These are phyloP conservation scores for Pleurotus eryngii DNA, from an alignment of 768 basidiomycete genomes.

Conservation along the genomic window DNA sequence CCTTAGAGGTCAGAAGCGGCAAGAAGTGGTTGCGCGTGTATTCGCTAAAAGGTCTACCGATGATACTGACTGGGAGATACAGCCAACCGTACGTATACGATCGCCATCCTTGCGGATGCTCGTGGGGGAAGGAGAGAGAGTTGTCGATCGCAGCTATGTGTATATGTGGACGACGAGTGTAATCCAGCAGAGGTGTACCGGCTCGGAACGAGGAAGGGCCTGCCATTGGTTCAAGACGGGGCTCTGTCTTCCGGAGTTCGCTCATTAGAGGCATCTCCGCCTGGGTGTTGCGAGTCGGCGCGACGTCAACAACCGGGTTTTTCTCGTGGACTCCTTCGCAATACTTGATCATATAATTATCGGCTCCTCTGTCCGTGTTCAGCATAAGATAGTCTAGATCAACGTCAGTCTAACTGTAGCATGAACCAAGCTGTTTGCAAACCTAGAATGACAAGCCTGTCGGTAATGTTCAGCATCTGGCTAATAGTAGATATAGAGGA, in stretches of 20 bases:
- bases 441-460: constrained; percentile 85
- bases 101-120: constrained; percentile 77
- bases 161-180: constrained; percentile 70
- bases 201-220: constrained; percentile 32
- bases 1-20: constrained; percentile 75
- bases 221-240: constrained; percentile 35
- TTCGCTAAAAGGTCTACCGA: constrained; percentile 83
- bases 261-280: constrained; percentile 74
- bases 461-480: constrained; percentile 13
- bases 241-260: constrained; percentile 54
- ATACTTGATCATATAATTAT: constrained; percentile 93
- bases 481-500: neutral
- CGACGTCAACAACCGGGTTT: constrained; percentile 65
- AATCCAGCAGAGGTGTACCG: constrained; percentile 37
- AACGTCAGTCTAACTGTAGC: too few relatives aligned
- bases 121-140: constrained; percentile 87
- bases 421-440: constrained; percentile 10
- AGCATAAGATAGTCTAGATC: constrained; percentile 81
- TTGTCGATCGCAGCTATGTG: constrained; percentile 95
- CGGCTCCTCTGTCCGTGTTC: constrained; percentile 85
- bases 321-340: constrained; percentile 82
- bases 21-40: constrained; percentile 80
- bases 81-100: constrained; percentile 89
- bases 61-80: constrained; percentile 80
- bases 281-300: constrained; percentile 65